These are phyloP conservation scores for Fusarium tupiense DNA, from an alignment of 2,329 filamentous ascomycete species.

Conservation along the genomic window DNA sequence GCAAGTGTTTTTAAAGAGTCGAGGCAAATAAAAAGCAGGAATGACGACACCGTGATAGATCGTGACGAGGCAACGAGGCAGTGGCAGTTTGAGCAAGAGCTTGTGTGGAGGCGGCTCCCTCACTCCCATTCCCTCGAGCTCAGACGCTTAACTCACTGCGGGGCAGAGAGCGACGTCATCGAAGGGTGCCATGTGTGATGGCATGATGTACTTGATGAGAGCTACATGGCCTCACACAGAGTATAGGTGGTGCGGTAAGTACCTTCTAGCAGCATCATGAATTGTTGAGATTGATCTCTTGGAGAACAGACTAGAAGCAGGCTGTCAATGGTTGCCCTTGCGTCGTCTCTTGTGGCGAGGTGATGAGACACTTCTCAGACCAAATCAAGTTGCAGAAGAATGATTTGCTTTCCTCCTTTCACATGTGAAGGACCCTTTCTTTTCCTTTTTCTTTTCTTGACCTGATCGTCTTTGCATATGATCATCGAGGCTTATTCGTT, in stretches of 20 bases:
- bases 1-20: conserved; percentile 27
- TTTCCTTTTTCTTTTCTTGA: conserved; percentile 5
- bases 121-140: background rate
- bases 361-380: conserved; percentile 33
- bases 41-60: conserved; percentile 35
- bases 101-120: conserved; percentile 8
- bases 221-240: background rate
- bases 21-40: conserved; percentile 10
- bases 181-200: conserved; percentile 18
- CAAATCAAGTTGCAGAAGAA: conserved; percentile 21
- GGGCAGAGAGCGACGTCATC: conserved; percentile 46
- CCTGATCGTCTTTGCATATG: conserved; percentile 12
- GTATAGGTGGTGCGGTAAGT: background rate
- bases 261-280: background rate
- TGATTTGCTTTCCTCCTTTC: conserved; percentile 4
- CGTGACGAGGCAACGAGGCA: conserved; percentile 35
- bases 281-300: conserved; percentile 11
- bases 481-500: conserved; percentile 12
- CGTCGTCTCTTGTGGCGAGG: conserved; percentile 28
- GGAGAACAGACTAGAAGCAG: conserved; percentile 25
- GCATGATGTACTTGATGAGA: conserved; percentile 33
- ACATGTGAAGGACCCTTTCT: conserved; percentile 34
- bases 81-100: conserved; percentile 17
- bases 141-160: conserved; percentile 25
- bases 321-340: conserved; percentile 28